A percentile compares a stretch with the other conserved stretches of the same genome.
Evolutionary conservation across 2,329 filamentous ascomycete species (phyloP).

Genomic region (Mycocentrospora acerina): DNA sequence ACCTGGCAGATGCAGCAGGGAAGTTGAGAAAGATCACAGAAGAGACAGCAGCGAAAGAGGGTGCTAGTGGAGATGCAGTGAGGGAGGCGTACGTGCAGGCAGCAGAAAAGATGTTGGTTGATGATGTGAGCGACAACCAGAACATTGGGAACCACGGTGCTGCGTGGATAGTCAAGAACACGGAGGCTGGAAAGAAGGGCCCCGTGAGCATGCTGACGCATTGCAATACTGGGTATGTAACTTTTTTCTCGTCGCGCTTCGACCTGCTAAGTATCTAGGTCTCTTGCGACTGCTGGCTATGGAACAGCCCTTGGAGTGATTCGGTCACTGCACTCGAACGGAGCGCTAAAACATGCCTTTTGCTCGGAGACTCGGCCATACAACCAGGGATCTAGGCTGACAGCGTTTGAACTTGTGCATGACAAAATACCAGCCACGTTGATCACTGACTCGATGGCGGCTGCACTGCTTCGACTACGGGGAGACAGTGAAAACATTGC

Average conservation of each 20-base stretch:
- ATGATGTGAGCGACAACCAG: constrained; percentile 85
- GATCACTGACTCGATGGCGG: constrained; percentile 96
- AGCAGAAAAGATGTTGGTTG: constrained; percentile 82
- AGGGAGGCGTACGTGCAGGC: constrained; percentile 71
- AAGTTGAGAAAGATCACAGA: constrained; percentile 71
- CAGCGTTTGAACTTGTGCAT: constrained; percentile 94
- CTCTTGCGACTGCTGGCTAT: constrained; percentile 95
- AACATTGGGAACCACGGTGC: constrained; percentile 82
- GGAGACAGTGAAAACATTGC: constrained; percentile 65
- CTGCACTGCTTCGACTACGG: constrained; percentile 72
- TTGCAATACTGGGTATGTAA: constrained; percentile 83
- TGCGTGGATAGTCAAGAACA: constrained; percentile 72
- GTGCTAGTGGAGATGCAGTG: constrained; percentile 56
- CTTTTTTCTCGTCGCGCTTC: neutral
- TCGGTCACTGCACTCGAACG: constrained; percentile 70
- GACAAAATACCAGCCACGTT: constrained; percentile 89
- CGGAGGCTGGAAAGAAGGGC: constrained; percentile 51
- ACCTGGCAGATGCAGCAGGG: constrained; percentile 83
- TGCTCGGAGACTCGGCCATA: constrained; percentile 97
- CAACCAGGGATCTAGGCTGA: constrained; percentile 94
- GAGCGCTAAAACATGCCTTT: constrained; percentile 77
- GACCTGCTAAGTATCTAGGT: constrained; percentile 52
- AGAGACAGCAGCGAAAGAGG: constrained; percentile 46
- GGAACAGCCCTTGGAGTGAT: constrained; percentile 95
- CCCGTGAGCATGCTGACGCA: constrained; percentile 87